A percentile compares a stretch with the other conserved stretches of the same genome.
These are phyloP conservation scores for Exophiala alcalophila DNA, from an alignment of 2,329 filamentous ascomycete species.

Conservation along the genomic window DNA sequence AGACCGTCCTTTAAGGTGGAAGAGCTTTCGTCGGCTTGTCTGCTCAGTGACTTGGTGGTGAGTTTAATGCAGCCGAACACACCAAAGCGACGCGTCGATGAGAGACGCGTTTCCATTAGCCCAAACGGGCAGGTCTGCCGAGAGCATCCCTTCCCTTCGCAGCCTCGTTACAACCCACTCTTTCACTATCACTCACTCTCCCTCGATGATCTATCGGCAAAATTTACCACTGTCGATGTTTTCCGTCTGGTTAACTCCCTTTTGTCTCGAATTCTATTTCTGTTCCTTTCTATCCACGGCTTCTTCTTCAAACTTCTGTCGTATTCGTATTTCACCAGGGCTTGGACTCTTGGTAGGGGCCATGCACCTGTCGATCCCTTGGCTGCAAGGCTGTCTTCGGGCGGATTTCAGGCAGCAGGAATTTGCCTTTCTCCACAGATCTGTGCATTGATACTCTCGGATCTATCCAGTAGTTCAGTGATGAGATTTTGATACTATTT, in stretches of 20 bases:
- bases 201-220: no score
- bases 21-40: no score
- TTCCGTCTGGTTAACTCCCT: no score
- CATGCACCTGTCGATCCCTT: background rate
- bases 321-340: constrained; percentile 23
- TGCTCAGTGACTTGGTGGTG: background rate
- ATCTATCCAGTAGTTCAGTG: background rate
- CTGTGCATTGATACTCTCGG: background rate
- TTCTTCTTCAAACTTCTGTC: background rate
- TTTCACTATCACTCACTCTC: no score
- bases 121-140: no score
- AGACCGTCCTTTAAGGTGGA: no score
- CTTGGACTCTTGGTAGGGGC: background rate
- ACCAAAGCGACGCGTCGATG: background rate
- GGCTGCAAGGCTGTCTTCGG: constrained; percentile 8
- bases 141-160: no score
- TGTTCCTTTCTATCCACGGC: no score
- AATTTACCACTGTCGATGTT: no score
- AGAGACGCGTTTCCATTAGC: no score
- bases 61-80: background rate
- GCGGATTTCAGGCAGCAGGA: constrained; percentile 12
- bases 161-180: no score
- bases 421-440: background rate
- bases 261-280: no score
- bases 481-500: background rate